These are phyloP conservation scores for Dactylellina sp. DNA, from an alignment of 2,329 filamentous ascomycete species.

Conservation along the genomic window DNA sequence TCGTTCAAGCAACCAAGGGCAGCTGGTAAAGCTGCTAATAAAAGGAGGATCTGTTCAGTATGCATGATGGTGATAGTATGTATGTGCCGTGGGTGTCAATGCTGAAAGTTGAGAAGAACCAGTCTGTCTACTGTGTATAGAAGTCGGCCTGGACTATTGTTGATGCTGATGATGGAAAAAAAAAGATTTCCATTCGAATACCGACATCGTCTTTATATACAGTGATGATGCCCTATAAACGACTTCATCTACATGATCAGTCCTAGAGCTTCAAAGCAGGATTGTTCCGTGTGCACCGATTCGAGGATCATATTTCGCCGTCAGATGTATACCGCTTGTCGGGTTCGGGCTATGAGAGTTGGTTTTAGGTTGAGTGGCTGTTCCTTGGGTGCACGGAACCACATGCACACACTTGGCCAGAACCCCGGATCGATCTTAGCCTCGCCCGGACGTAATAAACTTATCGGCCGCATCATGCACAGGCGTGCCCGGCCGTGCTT, in stretches of 20 bases:
- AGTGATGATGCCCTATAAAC: neutral
- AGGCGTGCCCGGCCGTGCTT: neutral
- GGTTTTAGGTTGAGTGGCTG: conserved; percentile 21
- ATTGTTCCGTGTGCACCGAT: conserved; percentile 34
- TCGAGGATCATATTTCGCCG: conserved; percentile 55
- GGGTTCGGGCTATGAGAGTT: neutral
- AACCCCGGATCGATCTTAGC: conserved; percentile 1
- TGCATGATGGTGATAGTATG: conserved; percentile 23
- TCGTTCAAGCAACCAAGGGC: conserved; percentile 62
- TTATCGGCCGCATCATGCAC: conserved; percentile 15
- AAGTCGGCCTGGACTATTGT: neutral
- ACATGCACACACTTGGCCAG: neutral
- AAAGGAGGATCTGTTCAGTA: conserved; percentile 55
- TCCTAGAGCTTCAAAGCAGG: neutral
- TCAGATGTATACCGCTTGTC: neutral
- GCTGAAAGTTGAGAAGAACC: neutral
- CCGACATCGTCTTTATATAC: conserved; percentile 24
- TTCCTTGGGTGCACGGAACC: too few species aligned
- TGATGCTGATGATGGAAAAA: neutral
- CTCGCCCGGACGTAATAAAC: too few species aligned
- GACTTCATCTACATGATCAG: too few species aligned
- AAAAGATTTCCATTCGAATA: neutral
- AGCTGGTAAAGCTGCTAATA: conserved; percentile 59
- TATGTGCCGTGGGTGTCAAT: neutral
- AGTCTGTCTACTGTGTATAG: neutral